phyloP scores from a whole-genome alignment of 352 stramenopile species.

The Salisapilia sapeloensis region DNA sequence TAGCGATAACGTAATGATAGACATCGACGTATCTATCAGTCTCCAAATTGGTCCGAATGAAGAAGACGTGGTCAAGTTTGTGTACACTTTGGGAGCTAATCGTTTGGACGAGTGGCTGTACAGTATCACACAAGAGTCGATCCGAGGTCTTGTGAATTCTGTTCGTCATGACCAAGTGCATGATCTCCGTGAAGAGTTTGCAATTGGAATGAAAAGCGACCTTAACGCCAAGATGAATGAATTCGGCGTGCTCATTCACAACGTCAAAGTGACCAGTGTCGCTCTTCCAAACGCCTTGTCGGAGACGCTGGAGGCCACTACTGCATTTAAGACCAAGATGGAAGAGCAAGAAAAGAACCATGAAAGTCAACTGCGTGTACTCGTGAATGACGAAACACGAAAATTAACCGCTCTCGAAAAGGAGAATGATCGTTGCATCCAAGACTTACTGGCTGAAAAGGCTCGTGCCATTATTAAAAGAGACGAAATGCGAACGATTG shows the following conservation, averaged over 20 bases:
- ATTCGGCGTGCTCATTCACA: conserved; percentile 13
- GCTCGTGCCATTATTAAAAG: conserved; percentile 11
- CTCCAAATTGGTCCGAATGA: conserved; percentile 57
- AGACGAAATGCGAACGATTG: conserved; percentile 8
- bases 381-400: conserved; percentile 73
- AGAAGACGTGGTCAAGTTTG: conserved; percentile 66
- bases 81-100: conserved; percentile 44
- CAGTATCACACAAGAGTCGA: conserved; percentile 8
- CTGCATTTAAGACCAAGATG: conserved; percentile 62
- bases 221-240: conserved; percentile 9
- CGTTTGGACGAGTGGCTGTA: conserved; percentile 13
- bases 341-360: conserved; percentile 25
- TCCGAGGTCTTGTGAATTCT: conserved; percentile 11
- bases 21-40: conserved; percentile 15
- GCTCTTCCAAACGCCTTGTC: conserved; percentile 15
- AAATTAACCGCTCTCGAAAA: conserved; percentile 11
- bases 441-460: conserved; percentile 9
- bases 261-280: conserved; percentile 64
- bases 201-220: conserved; percentile 9
- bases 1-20: conserved; percentile 20
- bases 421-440: conserved; percentile 10
- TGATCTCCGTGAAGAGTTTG: conserved; percentile 13
- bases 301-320: conserved; percentile 9
- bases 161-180: conserved; percentile 12
- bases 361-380: conserved; percentile 20